Conservation (phyloP, 2,329 filamentous ascomycete genomes). For the Madurella fahalii region DNA sequence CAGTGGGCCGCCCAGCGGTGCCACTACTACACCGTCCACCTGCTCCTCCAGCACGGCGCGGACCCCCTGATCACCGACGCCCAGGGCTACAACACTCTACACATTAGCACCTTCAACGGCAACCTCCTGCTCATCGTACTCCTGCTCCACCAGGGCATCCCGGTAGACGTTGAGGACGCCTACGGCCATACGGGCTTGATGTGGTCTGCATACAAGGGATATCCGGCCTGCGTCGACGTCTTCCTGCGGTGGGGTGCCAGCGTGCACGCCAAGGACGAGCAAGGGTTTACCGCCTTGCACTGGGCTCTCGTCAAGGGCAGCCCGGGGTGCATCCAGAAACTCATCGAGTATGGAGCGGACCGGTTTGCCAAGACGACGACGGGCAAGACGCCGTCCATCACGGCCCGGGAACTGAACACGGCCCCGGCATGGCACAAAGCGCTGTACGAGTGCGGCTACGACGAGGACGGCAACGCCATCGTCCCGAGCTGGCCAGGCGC, state of each 20-base stretch:
- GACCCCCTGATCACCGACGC: conserved; percentile 89
- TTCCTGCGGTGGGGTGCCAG: conserved; percentile 94
- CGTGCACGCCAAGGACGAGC: conserved; percentile 84
- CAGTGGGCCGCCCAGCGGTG: conserved; percentile 97
- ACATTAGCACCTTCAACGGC: conserved; percentile 95
- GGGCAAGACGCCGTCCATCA: conserved; percentile 83
- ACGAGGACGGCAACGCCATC: conserved; percentile 69
- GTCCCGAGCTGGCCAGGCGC: conserved; percentile 68
- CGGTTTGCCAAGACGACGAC: conserved; percentile 84
- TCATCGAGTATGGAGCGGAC: conserved; percentile 93
- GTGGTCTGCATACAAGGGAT: conserved; percentile 99
- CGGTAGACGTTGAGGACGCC: conserved; percentile 83
- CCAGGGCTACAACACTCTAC: conserved; percentile 96
- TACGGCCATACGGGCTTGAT: conserved; percentile 93
- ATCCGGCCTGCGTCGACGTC: conserved; percentile 83
- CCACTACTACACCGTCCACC: conserved; percentile 93
- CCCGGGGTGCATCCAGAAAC: conserved; percentile 81
- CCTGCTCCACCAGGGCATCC: conserved; percentile 90
- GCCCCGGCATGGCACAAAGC: conserved; percentile 76
- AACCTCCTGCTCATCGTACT: conserved; percentile 87
- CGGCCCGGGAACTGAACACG: conserved; percentile 88
- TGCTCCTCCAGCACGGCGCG: conserved; percentile 85
- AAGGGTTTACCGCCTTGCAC: conserved; percentile 90
- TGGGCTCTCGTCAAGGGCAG: conserved; percentile 96
- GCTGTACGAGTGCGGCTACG: conserved; percentile 78